phyloP scores from a whole-genome alignment of 345 rosid genomes.

The Eucalyptus sp. region DNA sequence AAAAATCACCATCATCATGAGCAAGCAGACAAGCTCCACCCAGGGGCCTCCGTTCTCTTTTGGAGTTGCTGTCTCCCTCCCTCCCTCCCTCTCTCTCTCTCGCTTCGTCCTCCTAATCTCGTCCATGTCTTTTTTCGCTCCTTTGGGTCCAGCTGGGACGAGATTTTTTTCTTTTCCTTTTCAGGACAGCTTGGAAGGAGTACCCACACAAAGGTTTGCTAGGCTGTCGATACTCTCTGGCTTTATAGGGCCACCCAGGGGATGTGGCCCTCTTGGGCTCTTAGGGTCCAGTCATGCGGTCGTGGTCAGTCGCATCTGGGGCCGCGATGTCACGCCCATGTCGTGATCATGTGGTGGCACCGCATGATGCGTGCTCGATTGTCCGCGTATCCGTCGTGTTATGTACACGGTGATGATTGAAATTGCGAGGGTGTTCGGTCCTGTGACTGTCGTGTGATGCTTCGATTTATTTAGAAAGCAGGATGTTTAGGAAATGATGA shows the following conservation, averaged over 20 bases:
- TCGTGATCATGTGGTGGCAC: background rate
- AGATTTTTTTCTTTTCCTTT: background rate
- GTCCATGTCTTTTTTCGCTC: background rate
- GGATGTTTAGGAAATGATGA: no score
- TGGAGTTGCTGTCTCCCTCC: background rate
- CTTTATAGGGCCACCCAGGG: background rate
- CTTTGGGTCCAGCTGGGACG: background rate
- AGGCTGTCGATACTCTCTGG: background rate
- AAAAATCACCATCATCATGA: background rate
- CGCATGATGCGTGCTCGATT: background rate
- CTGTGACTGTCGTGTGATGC: background rate
- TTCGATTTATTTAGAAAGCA: background rate
- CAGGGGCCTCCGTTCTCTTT: background rate
- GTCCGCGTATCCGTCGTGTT: background rate
- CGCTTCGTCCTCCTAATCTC: background rate
- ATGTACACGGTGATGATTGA: background rate
- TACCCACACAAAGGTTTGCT: background rate
- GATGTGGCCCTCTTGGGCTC: background rate
- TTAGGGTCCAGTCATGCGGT: background rate
- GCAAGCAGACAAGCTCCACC: background rate
- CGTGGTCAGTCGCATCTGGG: background rate
- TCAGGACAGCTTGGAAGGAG: background rate
- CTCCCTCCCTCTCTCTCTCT: no score
- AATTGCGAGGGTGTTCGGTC: background rate
- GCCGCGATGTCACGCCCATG: background rate